These are phyloP conservation scores for Nicotiana rustica DNA, from an alignment of 305 asterid genomes.

Conservation along the genomic window DNA sequence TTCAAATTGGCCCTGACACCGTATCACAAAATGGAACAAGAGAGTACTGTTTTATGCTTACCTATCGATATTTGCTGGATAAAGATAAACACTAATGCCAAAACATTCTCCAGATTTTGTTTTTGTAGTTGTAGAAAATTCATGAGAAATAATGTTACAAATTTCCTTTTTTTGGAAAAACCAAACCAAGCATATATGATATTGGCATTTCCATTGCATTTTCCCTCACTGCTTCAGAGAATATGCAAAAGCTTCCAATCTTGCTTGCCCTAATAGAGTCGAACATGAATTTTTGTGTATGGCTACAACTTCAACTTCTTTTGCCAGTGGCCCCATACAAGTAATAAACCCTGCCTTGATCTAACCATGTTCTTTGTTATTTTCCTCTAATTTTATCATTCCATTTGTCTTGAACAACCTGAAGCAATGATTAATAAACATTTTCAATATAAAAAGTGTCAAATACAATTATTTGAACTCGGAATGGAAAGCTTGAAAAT, in stretches of 20 bases:
- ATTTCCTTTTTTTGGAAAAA: slow-evolving; percentile 48
- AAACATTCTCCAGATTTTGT: slow-evolving; percentile 33
- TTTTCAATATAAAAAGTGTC: background rate
- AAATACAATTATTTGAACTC: background rate
- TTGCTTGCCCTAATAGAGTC: slow-evolving; percentile 42
- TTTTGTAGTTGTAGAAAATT: slow-evolving; percentile 21
- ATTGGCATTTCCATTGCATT: slow-evolving; percentile 61
- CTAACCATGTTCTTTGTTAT: slow-evolving; percentile 27
- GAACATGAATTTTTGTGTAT: slow-evolving; percentile 46
- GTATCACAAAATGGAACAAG: background rate
- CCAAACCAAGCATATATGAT: slow-evolving; percentile 60
- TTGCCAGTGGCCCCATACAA: slow-evolving; percentile 41
- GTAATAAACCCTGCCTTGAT: slow-evolving; percentile 37
- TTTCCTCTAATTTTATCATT: slow-evolving; percentile 47
- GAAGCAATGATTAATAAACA: slow-evolving; percentile 20
- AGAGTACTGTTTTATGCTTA: slow-evolving; percentile 8
- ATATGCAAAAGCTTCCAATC: slow-evolving; percentile 44
- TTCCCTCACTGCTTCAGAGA: slow-evolving; percentile 48
- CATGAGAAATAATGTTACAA: slow-evolving; percentile 44
- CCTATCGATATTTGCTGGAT: slow-evolving; percentile 50
- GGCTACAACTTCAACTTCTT: slow-evolving; percentile 44
- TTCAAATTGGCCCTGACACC: no score
- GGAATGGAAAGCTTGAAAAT: background rate
- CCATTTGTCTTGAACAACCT: slow-evolving; percentile 39
- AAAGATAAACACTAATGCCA: slow-evolving; percentile 51